Evolutionary conservation across 1,284 basidiomycete genomes (phyloP).

Genomic region (Porogramme epimiltina): DNA sequence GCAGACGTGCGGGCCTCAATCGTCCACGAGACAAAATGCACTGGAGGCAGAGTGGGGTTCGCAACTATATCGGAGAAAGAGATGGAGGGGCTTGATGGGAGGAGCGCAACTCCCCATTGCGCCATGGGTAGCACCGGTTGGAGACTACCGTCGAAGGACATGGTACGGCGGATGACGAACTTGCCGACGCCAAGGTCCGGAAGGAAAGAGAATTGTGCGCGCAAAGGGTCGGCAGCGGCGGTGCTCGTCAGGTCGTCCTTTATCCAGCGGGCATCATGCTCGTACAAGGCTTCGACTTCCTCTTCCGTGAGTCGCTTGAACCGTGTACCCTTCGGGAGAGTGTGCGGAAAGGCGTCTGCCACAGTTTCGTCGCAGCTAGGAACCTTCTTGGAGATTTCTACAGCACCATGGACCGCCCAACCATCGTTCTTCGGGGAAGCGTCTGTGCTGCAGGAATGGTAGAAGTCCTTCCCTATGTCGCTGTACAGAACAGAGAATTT

Average conservation of each 20-base stretch:
- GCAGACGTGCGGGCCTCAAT: slow-evolving; percentile 24
- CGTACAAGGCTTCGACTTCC: slow-evolving; percentile 9
- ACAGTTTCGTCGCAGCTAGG: too few species aligned
- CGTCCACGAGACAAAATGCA: slow-evolving; percentile 23
- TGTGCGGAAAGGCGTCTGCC: too few species aligned
- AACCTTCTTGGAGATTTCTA: slow-evolving; percentile 35
- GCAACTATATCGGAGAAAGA: not conserved
- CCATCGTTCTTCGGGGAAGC: slow-evolving; percentile 36
- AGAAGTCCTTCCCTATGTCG: slow-evolving; percentile 60
- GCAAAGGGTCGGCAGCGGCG: too few species aligned
- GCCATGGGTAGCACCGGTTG: slow-evolving; percentile 19
- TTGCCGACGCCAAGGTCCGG: slow-evolving; percentile 47
- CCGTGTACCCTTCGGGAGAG: not conserved
- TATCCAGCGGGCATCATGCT: slow-evolving; percentile 19
- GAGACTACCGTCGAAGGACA: not conserved
- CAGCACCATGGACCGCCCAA: slow-evolving; percentile 46
- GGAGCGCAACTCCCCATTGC: slow-evolving; percentile 45
- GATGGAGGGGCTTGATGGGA: too few species aligned
- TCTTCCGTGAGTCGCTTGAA: slow-evolving; percentile 17
- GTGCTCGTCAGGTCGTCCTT: slow-evolving; percentile 3
- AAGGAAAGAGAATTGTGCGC: slow-evolving; percentile 25
- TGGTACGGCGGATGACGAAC: slow-evolving; percentile 35
- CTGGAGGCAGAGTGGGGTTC: too few species aligned
- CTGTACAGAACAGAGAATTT: slow-evolving; percentile 62
- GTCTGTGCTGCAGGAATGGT: slow-evolving; percentile 44